A percentile compares a stretch with the other conserved stretches of the same genome.
phyloP scores from a whole-genome alignment of 441 rosid species.

The Erodium moschatum region DNA sequence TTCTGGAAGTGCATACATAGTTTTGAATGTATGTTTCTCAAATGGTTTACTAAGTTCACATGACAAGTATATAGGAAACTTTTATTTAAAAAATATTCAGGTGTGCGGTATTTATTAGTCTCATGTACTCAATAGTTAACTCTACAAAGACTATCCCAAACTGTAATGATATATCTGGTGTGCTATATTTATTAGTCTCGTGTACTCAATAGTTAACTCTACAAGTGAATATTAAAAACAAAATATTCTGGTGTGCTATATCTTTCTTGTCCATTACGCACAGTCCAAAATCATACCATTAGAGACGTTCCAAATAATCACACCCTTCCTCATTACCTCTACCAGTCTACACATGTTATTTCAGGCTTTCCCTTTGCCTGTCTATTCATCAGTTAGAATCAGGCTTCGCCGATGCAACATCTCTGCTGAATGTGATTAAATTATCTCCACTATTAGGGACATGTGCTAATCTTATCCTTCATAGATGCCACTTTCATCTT shows the following conservation, averaged over 20 bases:
- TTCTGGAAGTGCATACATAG: slow-evolving; percentile 57
- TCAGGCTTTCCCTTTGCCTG: neutral
- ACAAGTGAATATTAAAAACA: neutral
- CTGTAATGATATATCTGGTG: neutral
- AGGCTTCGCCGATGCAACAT: neutral
- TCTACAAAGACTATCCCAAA: neutral
- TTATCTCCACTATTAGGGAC: neutral
- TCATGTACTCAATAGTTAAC: neutral
- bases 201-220: neutral
- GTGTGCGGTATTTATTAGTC: neutral
- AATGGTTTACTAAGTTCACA: neutral
- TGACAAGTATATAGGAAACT: neutral
- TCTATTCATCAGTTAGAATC: neutral
- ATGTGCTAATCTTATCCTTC: neutral
- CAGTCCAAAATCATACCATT: neutral
- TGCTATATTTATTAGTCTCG: neutral
- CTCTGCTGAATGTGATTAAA: neutral
- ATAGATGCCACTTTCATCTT: neutral
- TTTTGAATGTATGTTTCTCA: slow-evolving; percentile 47
- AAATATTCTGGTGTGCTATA: neutral
- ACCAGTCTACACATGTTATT: neutral
- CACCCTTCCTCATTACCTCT: slow-evolving; percentile 3
- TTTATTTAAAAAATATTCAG: neutral
- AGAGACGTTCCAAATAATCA: neutral
- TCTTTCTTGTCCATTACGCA: slow-evolving; percentile 10